Percentiles rank a stretch among this genome's conserved stretches.
phyloP scores from a whole-genome alignment of 2,329 filamentous ascomycete species.

The Dactylonectria macrodidyma region DNA sequence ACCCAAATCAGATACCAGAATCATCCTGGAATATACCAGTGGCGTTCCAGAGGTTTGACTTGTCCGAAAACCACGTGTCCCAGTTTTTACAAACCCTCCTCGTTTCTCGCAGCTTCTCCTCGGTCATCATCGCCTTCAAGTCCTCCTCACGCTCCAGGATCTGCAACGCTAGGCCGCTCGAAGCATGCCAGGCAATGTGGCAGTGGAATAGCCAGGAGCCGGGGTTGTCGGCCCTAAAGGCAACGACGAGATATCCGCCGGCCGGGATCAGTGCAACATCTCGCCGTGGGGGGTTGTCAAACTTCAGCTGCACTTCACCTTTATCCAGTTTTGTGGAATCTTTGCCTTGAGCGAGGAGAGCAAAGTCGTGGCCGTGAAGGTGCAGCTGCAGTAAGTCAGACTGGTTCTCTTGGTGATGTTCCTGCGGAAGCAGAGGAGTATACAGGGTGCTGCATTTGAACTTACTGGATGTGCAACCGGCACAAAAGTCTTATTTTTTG shows the following conservation, averaged over 20 bases:
- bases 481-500: too few relatives aligned
- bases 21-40: too few relatives aligned
- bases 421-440: too few relatives aligned
- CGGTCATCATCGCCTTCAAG: too few relatives aligned
- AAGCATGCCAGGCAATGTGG: slow-evolving; percentile 64
- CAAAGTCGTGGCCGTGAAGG: slow-evolving; percentile 45
- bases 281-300: slow-evolving; percentile 63
- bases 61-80: too few relatives aligned
- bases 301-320: slow-evolving; percentile 29
- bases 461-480: slow-evolving; percentile 38
- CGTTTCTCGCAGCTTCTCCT: too few relatives aligned
- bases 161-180: slow-evolving; percentile 44
- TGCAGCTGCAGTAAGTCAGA: slow-evolving; percentile 32
- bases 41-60: too few relatives aligned
- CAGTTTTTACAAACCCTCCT: too few relatives aligned
- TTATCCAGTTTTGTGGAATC: slow-evolving; percentile 26
- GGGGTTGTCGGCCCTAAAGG: slow-evolving; percentile 63
- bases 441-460: not conserved
- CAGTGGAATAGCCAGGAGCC: slow-evolving; percentile 65
- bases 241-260: slow-evolving; percentile 61
- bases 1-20: too few relatives aligned
- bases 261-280: slow-evolving; percentile 64
- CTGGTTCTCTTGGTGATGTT: too few relatives aligned
- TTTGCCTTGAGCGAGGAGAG: slow-evolving; percentile 36
- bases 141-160: slow-evolving; percentile 37